Evolutionary conservation across 179 eudicot species (phyloP).

Genomic region (Camellia oleifera): DNA sequence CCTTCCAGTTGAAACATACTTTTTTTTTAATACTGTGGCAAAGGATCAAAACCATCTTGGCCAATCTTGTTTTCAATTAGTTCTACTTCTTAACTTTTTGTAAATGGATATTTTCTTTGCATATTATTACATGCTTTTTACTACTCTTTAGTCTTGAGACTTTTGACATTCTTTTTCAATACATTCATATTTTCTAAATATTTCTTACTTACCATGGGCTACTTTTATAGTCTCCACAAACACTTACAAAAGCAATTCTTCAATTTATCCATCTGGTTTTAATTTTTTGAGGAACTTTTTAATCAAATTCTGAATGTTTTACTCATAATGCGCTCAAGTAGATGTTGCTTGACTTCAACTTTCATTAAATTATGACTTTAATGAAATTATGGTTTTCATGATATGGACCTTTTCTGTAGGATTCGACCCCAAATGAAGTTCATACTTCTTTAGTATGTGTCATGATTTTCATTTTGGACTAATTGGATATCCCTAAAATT

Average conservation of each 20-base stretch:
- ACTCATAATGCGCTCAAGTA: too few relatives aligned
- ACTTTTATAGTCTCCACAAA: not conserved
- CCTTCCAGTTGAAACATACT: not conserved
- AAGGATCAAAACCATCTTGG: not conserved
- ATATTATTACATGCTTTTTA: not conserved
- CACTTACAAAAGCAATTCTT: not conserved
- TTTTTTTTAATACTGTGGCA: not conserved
- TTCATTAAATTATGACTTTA: not conserved
- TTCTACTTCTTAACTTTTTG: not conserved
- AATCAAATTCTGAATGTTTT: too few relatives aligned
- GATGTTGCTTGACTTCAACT: not conserved
- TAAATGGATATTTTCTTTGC: not conserved
- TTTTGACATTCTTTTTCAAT: not conserved
- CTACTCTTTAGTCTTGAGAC: not conserved
- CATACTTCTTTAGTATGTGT: not conserved
- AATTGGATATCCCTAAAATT: not conserved
- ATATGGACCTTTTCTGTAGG: not conserved
- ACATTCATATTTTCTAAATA: not conserved
- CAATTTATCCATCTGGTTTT: not conserved
- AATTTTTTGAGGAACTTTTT: not conserved
- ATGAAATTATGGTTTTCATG: not conserved
- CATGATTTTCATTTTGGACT: not conserved
- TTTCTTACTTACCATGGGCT: not conserved
- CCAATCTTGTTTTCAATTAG: not conserved
- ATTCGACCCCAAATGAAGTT: too few relatives aligned